A percentile compares a stretch with the other conserved stretches of the same genome.
Conservation (phyloP, 768 basidiomycete genomes). For the Tulasnella sp. region DNA sequence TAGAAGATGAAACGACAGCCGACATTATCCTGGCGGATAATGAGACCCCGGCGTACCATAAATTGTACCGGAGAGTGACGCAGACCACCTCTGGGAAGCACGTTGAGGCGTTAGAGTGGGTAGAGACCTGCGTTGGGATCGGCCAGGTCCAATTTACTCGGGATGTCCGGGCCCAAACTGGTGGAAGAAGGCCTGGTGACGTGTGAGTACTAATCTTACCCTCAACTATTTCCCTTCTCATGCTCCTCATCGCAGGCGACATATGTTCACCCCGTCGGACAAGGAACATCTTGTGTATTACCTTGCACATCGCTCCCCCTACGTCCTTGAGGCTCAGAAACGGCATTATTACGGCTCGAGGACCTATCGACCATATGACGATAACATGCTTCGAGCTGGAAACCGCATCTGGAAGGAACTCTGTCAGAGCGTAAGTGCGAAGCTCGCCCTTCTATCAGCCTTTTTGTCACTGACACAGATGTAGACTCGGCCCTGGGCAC, state of each 20-base stretch:
- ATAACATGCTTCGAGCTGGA: not conserved
- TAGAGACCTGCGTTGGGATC: not conserved
- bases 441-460: not conserved
- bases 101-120: not conserved
- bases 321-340: not conserved
- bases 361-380: not conserved
- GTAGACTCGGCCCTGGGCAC: not conserved
- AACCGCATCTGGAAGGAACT: not conserved
- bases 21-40: not conserved
- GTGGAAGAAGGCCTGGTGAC: not conserved
- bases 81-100: not conserved
- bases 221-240: not conserved
- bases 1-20: not conserved
- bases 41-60: not conserved
- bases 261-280: not conserved
- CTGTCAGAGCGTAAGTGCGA: not conserved
- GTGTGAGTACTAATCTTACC: not conserved
- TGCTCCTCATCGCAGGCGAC: not conserved
- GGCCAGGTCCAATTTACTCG: not conserved
- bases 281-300: not conserved
- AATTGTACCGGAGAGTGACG: not conserved
- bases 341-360: not conserved
- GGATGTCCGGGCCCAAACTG: not conserved
- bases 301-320: not conserved
- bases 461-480: not conserved